Evolutionary conservation across 2,329 filamentous ascomycete genomes (phyloP).

Genomic region (Hymenoscyphus fraxineus): DNA sequence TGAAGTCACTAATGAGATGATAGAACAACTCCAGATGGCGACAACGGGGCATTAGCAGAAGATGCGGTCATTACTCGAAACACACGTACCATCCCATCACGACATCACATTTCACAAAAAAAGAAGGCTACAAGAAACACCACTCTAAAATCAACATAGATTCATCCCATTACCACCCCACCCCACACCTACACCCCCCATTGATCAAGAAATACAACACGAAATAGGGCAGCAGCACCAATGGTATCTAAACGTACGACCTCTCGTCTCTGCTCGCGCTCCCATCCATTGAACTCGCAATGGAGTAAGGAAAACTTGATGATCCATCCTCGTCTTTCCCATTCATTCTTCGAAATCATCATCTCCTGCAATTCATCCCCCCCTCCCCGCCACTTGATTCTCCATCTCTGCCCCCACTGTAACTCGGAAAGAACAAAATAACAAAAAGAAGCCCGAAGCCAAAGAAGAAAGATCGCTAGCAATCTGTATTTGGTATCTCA

Average conservation of each 20-base stretch:
- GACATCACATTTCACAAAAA: not conserved
- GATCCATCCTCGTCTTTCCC: not conserved
- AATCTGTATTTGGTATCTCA: constrained; percentile 30
- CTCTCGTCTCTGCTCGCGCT: not conserved
- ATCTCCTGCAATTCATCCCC: not conserved
- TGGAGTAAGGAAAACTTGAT: not conserved
- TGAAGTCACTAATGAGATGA: too few relatives aligned
- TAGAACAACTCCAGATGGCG: too few relatives aligned
- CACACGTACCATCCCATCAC: not conserved
- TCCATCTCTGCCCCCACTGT: not conserved
- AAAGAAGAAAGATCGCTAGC: constrained; percentile 27
- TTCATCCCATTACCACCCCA: constrained; percentile 2
- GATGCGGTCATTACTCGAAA: too few relatives aligned
- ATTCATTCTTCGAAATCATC: not conserved
- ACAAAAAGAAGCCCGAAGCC: constrained; percentile 3
- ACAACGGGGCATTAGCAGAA: not conserved
- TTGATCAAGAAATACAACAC: constrained; percentile 3
- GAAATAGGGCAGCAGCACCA: not conserved
- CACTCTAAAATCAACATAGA: constrained; percentile 9
- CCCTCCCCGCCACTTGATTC: not conserved
- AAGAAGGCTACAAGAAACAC: too few relatives aligned
- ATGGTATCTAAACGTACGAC: not conserved
- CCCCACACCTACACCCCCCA: too few relatives aligned
- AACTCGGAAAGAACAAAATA: not conserved
- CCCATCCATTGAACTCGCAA: constrained; percentile 1